Conservation (phyloP, 805 yeast species). For the Zygoascus bituminiphila region DNA sequence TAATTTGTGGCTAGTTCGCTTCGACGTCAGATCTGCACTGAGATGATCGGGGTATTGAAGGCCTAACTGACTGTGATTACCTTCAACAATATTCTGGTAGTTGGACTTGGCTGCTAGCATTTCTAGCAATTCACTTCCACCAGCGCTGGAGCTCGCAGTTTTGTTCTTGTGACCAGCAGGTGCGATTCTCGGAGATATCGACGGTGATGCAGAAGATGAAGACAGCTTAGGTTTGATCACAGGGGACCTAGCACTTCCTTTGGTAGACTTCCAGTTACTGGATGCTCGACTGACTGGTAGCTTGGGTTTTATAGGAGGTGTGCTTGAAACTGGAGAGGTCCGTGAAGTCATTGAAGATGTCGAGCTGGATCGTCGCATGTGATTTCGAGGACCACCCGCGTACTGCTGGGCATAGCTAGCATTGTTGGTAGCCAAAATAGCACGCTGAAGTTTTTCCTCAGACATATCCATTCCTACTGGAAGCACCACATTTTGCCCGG, state of each 20-base stretch:
- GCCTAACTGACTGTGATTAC: conserved; percentile 35
- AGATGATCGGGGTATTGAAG: conserved; percentile 35
- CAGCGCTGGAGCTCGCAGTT: neutral
- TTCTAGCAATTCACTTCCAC: conserved; percentile 12
- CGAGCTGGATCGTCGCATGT: conserved; percentile 5
- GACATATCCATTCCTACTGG: neutral
- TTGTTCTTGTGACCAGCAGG: conserved; percentile 9
- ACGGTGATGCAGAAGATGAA: conserved; percentile 11
- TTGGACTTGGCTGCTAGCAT: conserved; percentile 34
- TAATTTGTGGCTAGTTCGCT: conserved; percentile 71
- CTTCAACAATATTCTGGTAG: conserved; percentile 36
- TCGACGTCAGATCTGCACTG: conserved; percentile 33
- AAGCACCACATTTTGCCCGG: neutral
- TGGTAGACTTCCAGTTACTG: conserved; percentile 5
- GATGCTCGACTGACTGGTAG: conserved; percentile 4
- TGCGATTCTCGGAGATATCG: conserved; percentile 18
- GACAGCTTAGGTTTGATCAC: conserved; percentile 22
- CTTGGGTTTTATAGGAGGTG: conserved; percentile 14
- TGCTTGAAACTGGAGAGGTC: conserved; percentile 8
- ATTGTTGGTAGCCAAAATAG: conserved; percentile 16
- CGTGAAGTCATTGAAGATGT: conserved; percentile 5
- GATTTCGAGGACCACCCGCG: conserved; percentile 1
- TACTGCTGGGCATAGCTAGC: conserved; percentile 3
- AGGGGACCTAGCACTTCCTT: conserved; percentile 17
- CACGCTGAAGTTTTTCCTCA: conserved; percentile 18